A percentile compares a stretch with the other conserved stretches of the same genome.
These are phyloP conservation scores for Lagenidium sp. DNA, from an alignment of 352 stramenopile genomes.

Conservation along the genomic window DNA sequence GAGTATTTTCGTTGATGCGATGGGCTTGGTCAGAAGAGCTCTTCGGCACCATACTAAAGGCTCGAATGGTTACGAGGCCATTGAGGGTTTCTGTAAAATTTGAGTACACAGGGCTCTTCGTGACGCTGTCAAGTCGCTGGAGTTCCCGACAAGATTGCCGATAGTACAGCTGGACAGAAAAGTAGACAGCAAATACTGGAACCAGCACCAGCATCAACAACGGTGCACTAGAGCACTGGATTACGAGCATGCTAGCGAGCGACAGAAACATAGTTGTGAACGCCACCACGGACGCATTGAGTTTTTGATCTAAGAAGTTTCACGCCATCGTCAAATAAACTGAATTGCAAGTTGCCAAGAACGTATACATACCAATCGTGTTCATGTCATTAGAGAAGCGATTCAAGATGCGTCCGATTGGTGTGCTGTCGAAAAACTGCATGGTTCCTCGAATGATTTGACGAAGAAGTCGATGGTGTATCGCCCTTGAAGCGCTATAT, in stretches of 20 bases:
- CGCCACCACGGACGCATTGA: constrained; percentile 33
- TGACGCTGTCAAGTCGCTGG: constrained; percentile 50
- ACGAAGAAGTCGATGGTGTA: constrained; percentile 55
- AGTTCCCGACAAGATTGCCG: constrained; percentile 55
- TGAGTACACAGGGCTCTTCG: constrained; percentile 86
- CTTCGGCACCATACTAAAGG: constrained; percentile 42
- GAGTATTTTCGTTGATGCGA: constrained; percentile 58
- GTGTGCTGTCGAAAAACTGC: constrained; percentile 82
- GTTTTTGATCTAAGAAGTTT: constrained; percentile 45
- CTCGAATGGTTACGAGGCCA: constrained; percentile 59
- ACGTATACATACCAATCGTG: constrained; percentile 42
- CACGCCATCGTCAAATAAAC: no score
- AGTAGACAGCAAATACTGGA: constrained; percentile 58
- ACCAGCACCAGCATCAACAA: constrained; percentile 41
- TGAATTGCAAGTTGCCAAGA: no score
- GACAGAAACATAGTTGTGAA: constrained; percentile 39
- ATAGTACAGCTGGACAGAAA: constrained; percentile 60
- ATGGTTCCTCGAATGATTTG: constrained; percentile 67
- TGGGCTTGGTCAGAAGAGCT: constrained; percentile 23
- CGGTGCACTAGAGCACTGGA: constrained; percentile 35
- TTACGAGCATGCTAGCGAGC: constrained; percentile 38
- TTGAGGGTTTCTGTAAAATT: constrained; percentile 88
- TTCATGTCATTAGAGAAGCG: constrained; percentile 70
- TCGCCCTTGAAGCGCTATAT: constrained; percentile 39
- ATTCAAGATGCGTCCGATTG: constrained; percentile 69